These are phyloP conservation scores for Tolypocladium ovalisporum DNA, from an alignment of 2,329 filamentous ascomycete species.

Conservation along the genomic window DNA sequence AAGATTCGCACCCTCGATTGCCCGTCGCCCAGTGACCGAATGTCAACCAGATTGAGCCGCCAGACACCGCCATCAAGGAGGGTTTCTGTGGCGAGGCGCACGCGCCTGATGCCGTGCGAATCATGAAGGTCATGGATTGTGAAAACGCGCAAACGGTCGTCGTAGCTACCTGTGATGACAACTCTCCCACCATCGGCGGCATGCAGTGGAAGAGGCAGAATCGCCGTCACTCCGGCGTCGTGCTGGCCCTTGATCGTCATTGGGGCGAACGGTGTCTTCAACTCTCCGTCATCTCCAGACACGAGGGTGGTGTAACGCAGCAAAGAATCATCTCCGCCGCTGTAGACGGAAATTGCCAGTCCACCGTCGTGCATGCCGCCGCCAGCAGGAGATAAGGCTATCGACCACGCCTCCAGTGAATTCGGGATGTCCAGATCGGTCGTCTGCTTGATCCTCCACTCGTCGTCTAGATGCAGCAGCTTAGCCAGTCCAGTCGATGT, in stretches of 20 bases:
- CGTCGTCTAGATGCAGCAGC: slow-evolving; percentile 36
- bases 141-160: slow-evolving; percentile 68
- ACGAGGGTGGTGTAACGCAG: slow-evolving; percentile 35
- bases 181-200: slow-evolving; percentile 37
- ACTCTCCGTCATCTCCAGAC: slow-evolving; percentile 6
- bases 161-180: slow-evolving; percentile 82
- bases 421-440: slow-evolving; percentile 34
- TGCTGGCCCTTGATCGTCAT: slow-evolving; percentile 40
- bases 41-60: slow-evolving; percentile 57
- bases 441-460: slow-evolving; percentile 25
- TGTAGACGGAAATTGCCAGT: slow-evolving; percentile 36
- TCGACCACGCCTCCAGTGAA: slow-evolving; percentile 63
- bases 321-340: slow-evolving; percentile 67
- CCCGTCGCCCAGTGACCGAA: slow-evolving; percentile 12
- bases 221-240: slow-evolving; percentile 76
- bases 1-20: slow-evolving; percentile 40
- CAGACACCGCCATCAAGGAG: slow-evolving; percentile 77
- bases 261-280: slow-evolving; percentile 12
- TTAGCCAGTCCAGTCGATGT: slow-evolving; percentile 57
- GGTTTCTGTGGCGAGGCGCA: slow-evolving; percentile 47
- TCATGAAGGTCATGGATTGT: slow-evolving; percentile 30
- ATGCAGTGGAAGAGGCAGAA: slow-evolving; percentile 53
- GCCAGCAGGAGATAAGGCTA: slow-evolving; percentile 42
- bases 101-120: slow-evolving; percentile 28
- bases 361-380: slow-evolving; percentile 12